Evolutionary conservation across 257 asterid species (phyloP).

Genomic region (Solanum clarkiae): DNA sequence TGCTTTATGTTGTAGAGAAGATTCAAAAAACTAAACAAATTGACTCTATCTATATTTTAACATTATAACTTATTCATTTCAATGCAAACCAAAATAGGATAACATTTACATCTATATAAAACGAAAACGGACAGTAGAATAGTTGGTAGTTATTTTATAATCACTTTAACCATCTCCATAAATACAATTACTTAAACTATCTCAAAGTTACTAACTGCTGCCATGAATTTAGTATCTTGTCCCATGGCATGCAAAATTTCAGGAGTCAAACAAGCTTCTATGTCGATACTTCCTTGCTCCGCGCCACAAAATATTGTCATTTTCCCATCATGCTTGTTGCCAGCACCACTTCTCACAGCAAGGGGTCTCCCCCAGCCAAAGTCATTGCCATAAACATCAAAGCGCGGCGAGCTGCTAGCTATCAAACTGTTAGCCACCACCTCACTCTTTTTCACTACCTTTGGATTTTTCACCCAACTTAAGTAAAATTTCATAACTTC

Average conservation of each 20-base stretch:
- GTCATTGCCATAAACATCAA: conserved; percentile 36
- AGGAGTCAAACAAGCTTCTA: conserved; percentile 27
- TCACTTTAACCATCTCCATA: background rate
- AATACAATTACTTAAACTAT: background rate
- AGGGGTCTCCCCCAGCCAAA: conserved; percentile 53
- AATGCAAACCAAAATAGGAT: background rate
- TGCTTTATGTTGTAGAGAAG: background rate
- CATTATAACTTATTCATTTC: background rate
- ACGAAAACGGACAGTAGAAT: too few relatives aligned
- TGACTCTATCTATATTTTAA: background rate
- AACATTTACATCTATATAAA: background rate
- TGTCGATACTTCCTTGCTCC: conserved; percentile 34
- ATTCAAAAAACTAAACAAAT: background rate
- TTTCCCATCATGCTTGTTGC: conserved; percentile 31
- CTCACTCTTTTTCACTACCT: background rate
- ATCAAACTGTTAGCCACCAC: background rate
- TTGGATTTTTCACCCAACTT: conserved; percentile 19
- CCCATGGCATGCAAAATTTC: conserved; percentile 18
- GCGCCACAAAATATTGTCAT: conserved; percentile 24
- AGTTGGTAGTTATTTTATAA: background rate
- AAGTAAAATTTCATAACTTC: background rate
- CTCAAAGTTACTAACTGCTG: background rate
- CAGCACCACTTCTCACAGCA: conserved; percentile 34
- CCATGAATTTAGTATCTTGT: conserved; percentile 30
- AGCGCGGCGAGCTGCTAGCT: conserved; percentile 34